phyloP scores from a whole-genome alignment of 2,329 filamentous ascomycete species.

The Ceratocystis colombiana region DNA sequence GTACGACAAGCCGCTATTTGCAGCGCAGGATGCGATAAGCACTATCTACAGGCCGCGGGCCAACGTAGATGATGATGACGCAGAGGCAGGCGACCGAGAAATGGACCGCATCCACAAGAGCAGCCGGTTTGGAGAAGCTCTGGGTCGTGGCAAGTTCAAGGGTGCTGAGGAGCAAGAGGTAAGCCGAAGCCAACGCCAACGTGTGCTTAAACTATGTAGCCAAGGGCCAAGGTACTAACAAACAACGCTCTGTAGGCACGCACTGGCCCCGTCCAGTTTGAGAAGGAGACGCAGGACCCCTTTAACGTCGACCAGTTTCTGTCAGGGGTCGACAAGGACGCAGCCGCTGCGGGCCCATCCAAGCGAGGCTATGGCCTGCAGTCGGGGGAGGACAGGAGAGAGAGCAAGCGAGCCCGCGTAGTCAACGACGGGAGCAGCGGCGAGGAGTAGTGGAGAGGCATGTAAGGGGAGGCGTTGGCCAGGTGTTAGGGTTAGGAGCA shows the following conservation, averaged over 20 bases:
- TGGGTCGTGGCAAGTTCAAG: constrained; percentile 86
- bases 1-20: constrained; percentile 95
- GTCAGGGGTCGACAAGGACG: constrained; percentile 59
- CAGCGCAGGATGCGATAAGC: constrained; percentile 86
- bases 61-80: constrained; percentile 64
- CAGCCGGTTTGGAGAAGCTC: constrained; percentile 71
- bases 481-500: too few relatives aligned
- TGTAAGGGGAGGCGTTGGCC: too few relatives aligned
- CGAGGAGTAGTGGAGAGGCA: neutral
- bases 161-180: constrained; percentile 74
- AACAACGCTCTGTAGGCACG: constrained; percentile 45
- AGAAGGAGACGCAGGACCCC: constrained; percentile 74
- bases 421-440: constrained; percentile 52
- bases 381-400: constrained; percentile 44
- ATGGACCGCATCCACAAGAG: constrained; percentile 82
- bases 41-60: constrained; percentile 82
- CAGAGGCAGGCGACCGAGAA: constrained; percentile 67
- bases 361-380: constrained; percentile 71
- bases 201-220: neutral
- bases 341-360: constrained; percentile 36
- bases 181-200: constrained; percentile 31
- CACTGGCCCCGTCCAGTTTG: constrained; percentile 91
- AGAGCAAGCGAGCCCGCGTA: constrained; percentile 64
- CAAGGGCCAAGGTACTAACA: neutral
- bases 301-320: constrained; percentile 95